Evolutionary conservation across 257 asterid genomes (phyloP), one percentile per base, ranked within the genome.

Genomic region (Nyctanthes arbortristis): DNA sequence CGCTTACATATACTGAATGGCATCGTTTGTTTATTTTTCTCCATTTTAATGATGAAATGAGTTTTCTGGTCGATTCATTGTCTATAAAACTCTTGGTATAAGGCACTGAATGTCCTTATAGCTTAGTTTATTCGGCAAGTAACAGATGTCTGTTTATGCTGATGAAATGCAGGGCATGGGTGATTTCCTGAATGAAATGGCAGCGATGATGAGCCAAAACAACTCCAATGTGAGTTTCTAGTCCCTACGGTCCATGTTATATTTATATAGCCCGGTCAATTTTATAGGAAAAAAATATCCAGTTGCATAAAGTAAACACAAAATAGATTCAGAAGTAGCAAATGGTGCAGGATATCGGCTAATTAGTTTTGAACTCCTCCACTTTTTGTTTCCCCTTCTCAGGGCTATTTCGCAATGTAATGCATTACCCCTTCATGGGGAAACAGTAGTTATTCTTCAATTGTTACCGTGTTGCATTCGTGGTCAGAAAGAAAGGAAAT

Each of bases 171-270:
- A 92, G 98, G 98, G 97, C 18, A 89, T 92, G 98, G 97, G 95
- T 5, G 96, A 85, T 1, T 92, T 89, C 80, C 67, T 92, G 82
- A 81, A 82, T 65, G 98, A 92, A 79, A 92, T 92, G 98, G 87
- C 81, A 29, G 65, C 82, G 16, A 88, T 92, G 96, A 92, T 92
- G 97, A 79, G 63, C 79, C 89, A 89, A 77, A 75, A 77, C 56
- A 78, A 83, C 66, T 20, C 88, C 35, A 59, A 66, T 16, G 96
- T 89, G 84, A 86, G 96, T 79, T 47, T 40, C 36, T 68, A 8
- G 47, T 61, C 34, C 29, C 27, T 49, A 7, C 36, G n/a, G 12
- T 12, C 24, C 11, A 64, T 52, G 29, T 18, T 1, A 52, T 52
- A 30, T n/a, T n/a, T 22, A 52, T 6, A 52, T 52, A 14, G n/a